Evolutionary conservation across 2,329 filamentous ascomycete genomes (phyloP).

Genomic region (Pyrenochaeta sp.): DNA sequence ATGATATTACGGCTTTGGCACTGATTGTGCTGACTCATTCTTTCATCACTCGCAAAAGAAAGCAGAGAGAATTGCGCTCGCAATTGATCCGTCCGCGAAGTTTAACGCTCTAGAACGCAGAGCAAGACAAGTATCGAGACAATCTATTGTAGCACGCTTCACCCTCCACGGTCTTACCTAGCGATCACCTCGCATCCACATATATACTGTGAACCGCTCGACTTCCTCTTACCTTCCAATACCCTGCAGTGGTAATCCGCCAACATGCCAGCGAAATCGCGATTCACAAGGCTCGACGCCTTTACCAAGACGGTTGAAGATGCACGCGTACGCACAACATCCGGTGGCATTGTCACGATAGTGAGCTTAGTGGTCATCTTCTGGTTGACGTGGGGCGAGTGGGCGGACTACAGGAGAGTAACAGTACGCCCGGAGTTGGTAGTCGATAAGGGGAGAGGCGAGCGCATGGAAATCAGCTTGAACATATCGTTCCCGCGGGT

Average conservation of each 20-base stretch:
- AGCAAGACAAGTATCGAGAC: slow-evolving; percentile 14
- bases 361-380: slow-evolving; percentile 86
- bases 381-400: slow-evolving; percentile 93
- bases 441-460: slow-evolving; percentile 95
- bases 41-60: slow-evolving; percentile 11
- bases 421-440: slow-evolving; percentile 90
- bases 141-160: slow-evolving; percentile 14
- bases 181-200: not conserved
- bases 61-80: slow-evolving; percentile 20
- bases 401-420: slow-evolving; percentile 88
- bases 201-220: not conserved
- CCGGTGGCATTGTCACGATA: slow-evolving; percentile 93
- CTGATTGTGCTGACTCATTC: slow-evolving; percentile 33
- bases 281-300: slow-evolving; percentile 96
- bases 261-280: slow-evolving; percentile 85
- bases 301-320: slow-evolving; percentile 99
- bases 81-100: slow-evolving; percentile 7
- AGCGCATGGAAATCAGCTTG: slow-evolving; percentile 99
- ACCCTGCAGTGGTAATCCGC: slow-evolving; percentile 20
- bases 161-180: slow-evolving; percentile 21
- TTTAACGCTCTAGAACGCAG: not conserved
- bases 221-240: slow-evolving; percentile 1
- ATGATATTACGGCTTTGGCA: slow-evolving; percentile 33
- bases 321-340: slow-evolving; percentile 93
- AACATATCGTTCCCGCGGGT: slow-evolving; percentile 95